Evolutionary conservation across 2,329 filamentous ascomycete genomes (phyloP).

Genomic region (Tolypocladium ovalisporum): DNA sequence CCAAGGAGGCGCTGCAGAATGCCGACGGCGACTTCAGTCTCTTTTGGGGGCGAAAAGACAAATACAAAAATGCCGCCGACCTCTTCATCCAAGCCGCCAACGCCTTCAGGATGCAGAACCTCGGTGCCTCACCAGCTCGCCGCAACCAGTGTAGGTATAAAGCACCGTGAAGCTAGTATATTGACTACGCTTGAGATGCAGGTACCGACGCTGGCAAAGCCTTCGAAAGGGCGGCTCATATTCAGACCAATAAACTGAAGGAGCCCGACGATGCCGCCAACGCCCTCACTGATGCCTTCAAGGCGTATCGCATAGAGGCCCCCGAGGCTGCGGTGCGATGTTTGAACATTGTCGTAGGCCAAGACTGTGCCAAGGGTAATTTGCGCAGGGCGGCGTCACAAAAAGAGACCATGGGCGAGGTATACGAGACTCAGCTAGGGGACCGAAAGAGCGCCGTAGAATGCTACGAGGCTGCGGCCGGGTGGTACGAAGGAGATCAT

Average conservation of each 20-base stretch:
- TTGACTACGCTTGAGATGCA: constrained; percentile 19
- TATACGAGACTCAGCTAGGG: constrained; percentile 72
- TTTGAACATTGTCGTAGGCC: constrained; percentile 66
- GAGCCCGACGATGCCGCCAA: constrained; percentile 91
- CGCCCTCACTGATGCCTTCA: constrained; percentile 81
- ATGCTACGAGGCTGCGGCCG: constrained; percentile 74
- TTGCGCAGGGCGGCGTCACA: constrained; percentile 83
- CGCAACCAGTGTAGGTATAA: too few relatives aligned
- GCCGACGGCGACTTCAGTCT: constrained; percentile 77
- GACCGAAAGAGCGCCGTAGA: constrained; percentile 71
- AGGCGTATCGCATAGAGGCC: constrained; percentile 80
- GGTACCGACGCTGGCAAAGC: constrained; percentile 77
- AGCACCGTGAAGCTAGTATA: too few relatives aligned
- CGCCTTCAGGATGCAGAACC: constrained; percentile 79
- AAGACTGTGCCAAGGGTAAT: constrained; percentile 84
- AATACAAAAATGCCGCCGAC: constrained; percentile 82
- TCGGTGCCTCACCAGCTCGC: too few relatives aligned
- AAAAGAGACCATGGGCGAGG: constrained; percentile 77
- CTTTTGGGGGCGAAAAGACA: constrained; percentile 78
- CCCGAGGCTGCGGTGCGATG: constrained; percentile 75
- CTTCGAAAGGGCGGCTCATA: constrained; percentile 74
- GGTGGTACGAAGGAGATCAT: constrained; percentile 83
- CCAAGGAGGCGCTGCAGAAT: constrained; percentile 68
- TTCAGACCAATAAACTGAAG: constrained; percentile 72
- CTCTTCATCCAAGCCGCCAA: constrained; percentile 82